These are phyloP conservation scores for Pseudoneurospora amorphoporcata DNA, from an alignment of 495 filamentous ascomycete species.

Conservation along the genomic window DNA sequence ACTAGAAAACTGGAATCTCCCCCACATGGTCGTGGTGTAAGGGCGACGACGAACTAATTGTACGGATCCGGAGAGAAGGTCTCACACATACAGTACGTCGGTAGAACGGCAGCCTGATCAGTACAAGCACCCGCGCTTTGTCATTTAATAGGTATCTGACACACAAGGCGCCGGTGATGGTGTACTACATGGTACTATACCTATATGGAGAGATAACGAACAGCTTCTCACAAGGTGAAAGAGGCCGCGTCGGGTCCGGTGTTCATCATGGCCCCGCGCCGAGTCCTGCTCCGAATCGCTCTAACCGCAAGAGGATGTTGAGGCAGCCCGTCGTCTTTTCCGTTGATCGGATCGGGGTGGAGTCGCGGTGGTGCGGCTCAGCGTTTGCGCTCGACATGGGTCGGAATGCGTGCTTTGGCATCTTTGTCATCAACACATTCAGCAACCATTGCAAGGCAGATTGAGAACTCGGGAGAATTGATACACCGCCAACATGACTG, in stretches of 20 bases:
- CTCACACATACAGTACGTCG: neutral
- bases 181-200: neutral
- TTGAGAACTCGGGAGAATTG: neutral
- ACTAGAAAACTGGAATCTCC: neutral
- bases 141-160: neutral
- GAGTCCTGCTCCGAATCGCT: neutral
- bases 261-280: neutral
- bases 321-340: neutral
- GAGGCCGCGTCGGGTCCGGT: neutral
- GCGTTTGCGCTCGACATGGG: neutral
- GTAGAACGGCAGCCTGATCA: neutral
- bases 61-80: neutral
- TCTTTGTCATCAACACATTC: neutral
- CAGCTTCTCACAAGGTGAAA: neutral
- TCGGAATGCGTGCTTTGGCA: neutral
- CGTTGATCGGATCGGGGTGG: neutral
- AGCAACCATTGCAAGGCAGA: neutral
- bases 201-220: neutral
- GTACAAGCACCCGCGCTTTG: neutral
- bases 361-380: neutral
- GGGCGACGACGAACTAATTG: neutral
- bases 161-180: neutral
- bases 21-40: neutral
- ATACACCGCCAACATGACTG: neutral
- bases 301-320: neutral